Percentiles rank a stretch among this genome's conserved stretches.
Evolutionary conservation across 768 basidiomycete genomes (phyloP).

Genomic region (Crepidotus variabilis): DNA sequence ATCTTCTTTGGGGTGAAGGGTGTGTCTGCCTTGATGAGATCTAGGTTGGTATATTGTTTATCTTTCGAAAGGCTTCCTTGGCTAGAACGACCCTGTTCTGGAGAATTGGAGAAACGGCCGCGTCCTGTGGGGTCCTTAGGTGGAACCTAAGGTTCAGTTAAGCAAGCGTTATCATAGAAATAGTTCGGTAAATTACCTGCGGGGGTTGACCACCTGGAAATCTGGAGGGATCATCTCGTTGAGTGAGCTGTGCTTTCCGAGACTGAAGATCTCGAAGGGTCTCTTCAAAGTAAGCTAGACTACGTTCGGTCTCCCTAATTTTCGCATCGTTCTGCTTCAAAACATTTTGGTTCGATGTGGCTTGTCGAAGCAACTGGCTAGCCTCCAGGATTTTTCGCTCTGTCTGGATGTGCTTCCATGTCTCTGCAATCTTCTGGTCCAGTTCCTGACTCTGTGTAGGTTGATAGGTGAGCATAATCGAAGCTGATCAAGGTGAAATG

Average conservation of each 20-base stretch:
- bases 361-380: slow-evolving; percentile 70
- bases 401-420: slow-evolving; percentile 85
- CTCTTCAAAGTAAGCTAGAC: slow-evolving; percentile 83
- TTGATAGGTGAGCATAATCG: slow-evolving; percentile 16
- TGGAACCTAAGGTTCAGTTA: slow-evolving; percentile 39
- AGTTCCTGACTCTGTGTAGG: slow-evolving; percentile 53
- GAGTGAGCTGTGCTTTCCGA: slow-evolving; percentile 64
- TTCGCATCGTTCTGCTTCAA: slow-evolving; percentile 76
- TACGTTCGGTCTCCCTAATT: slow-evolving; percentile 83
- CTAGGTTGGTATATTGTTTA: slow-evolving; percentile 80
- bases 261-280: slow-evolving; percentile 79
- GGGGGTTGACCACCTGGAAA: slow-evolving; percentile 42
- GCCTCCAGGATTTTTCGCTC: slow-evolving; percentile 93
- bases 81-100: slow-evolving; percentile 37
- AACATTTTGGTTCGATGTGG: slow-evolving; percentile 86
- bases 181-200: slow-evolving; percentile 30
- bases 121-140: slow-evolving; percentile 40
- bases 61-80: slow-evolving; percentile 38
- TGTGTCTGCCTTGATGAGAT: slow-evolving; percentile 96
- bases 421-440: slow-evolving; percentile 92
- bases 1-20: slow-evolving; percentile 96
- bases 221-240: slow-evolving; percentile 52
- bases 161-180: slow-evolving; percentile 2
- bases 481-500: slow-evolving; percentile 11
- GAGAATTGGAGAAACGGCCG: slow-evolving; percentile 34